Percentiles rank a stretch among this genome's conserved stretches.
These are phyloP conservation scores for Kondoa malvinella DNA, from an alignment of 768 basidiomycete genomes.

Conservation along the genomic window DNA sequence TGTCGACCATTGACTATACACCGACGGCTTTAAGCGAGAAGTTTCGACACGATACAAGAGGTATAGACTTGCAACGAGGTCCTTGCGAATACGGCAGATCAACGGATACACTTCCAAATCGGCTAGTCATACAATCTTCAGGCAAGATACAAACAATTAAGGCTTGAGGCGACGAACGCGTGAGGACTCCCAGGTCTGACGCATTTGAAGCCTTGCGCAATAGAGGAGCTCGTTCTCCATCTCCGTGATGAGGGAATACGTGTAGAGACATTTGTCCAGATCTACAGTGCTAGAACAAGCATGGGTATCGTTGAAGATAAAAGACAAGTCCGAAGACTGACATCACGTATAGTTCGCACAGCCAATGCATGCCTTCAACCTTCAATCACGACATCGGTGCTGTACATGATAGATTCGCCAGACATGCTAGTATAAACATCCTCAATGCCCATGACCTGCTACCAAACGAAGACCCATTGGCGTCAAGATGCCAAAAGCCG, in stretches of 20 bases:
- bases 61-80: neutral
- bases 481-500: neutral
- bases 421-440: neutral
- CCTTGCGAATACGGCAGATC: neutral
- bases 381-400: too few relatives aligned
- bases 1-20: constrained; percentile 10
- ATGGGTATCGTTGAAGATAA: too few relatives aligned
- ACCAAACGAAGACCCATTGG: neutral
- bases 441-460: neutral
- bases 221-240: neutral
- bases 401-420: neutral
- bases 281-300: too few relatives aligned
- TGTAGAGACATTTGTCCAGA: neutral
- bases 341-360: too few relatives aligned
- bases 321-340: too few relatives aligned
- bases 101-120: neutral
- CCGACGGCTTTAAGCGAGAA: neutral
- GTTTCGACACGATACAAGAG: neutral
- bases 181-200: neutral
- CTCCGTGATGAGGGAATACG: neutral
- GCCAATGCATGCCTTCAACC: too few relatives aligned
- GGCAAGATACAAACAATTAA: too few relatives aligned
- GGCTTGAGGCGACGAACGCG: neutral
- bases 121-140: too few relatives aligned
- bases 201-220: neutral